Base-by-base conservation (phyloP, 441 rosid genomes). In the Adansonia gregorii region DNA sequence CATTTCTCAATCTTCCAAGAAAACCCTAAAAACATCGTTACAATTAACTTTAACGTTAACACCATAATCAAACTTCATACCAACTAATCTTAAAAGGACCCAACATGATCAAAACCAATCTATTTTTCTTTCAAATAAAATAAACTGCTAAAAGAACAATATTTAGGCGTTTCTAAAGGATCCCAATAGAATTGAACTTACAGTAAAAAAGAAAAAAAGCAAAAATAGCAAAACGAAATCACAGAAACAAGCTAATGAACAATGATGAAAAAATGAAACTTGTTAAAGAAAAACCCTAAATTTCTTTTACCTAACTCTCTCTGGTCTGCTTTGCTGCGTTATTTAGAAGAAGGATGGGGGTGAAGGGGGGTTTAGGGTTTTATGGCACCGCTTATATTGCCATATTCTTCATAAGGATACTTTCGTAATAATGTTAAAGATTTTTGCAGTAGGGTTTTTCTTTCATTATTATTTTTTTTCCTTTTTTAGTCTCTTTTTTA, bases 1-100 rank as follows among this genome's bases (percentile, higher is more conserved):
- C 98, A 93, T 96, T 78, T 82, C 84, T 74, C 77, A 71, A 79
- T 7, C 22, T 54, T 75, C 75, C 9, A 68, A 68, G 24, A 41
- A 27, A 67, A 43, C 69, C 58, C 78, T 75, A 11, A 39, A 46
- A 56, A n/a, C 46, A 67, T 12, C 19, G 69, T 58, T 48, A 59
- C 22, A 31, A 56, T 10, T 2, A 71, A 54, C 31, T n/a, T 35
- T n/a, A 48, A 20, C 0, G 48, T 54, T 35, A 71, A 31, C 15
- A 71, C 17, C 65, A 71, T 2, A 54, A 35, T 71, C 64, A 56
- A 72, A 56, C 75, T 39, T 55, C 52, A 72, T 54, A 55, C 63
- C 61, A 22, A 71, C 10, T 51, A 31, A 71, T 52, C n/a, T 15
- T 24, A 27, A 61, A 61, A 12, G 43, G 1, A 22, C 61, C 43